phyloP scores from a whole-genome alignment of 179 eudicot genomes.

The Beta macrorhiza region DNA sequence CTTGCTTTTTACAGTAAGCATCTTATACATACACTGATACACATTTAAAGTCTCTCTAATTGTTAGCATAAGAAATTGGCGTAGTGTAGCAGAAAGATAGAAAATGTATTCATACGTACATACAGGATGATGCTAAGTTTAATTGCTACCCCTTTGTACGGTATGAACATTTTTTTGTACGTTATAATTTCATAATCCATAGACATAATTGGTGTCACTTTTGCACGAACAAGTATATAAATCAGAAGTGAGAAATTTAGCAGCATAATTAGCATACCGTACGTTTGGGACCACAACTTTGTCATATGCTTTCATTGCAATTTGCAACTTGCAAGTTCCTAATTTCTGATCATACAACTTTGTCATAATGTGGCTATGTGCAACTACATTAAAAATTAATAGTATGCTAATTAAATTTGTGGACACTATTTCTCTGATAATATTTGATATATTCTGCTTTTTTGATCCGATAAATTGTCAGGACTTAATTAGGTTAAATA shows the following conservation, averaged over 20 bases:
- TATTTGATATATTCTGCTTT: background rate
- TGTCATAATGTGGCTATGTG: background rate
- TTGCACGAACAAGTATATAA: background rate
- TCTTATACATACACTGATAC: no score
- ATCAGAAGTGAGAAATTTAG: background rate
- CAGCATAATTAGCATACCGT: constrained; percentile 1
- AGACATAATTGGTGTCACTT: background rate
- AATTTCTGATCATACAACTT: background rate
- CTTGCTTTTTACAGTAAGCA: no score
- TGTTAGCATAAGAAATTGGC: no score
- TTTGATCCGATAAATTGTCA: background rate
- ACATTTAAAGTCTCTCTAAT: no score
- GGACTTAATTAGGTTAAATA: background rate
- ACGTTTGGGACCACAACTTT: constrained; percentile 16
- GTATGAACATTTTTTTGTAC: constrained; percentile 3
- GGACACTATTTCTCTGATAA: background rate
- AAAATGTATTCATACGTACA: background rate
- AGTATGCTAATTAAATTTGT: background rate
- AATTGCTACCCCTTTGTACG: background rate
- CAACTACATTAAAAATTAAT: no score
- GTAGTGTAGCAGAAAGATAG: background rate
- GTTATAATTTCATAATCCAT: background rate
- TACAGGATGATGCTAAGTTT: background rate
- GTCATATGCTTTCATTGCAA: background rate
- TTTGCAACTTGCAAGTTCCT: background rate